Conservation (phyloP, 2,329 filamentous ascomycete species). For the Podosphaera fusca region DNA sequence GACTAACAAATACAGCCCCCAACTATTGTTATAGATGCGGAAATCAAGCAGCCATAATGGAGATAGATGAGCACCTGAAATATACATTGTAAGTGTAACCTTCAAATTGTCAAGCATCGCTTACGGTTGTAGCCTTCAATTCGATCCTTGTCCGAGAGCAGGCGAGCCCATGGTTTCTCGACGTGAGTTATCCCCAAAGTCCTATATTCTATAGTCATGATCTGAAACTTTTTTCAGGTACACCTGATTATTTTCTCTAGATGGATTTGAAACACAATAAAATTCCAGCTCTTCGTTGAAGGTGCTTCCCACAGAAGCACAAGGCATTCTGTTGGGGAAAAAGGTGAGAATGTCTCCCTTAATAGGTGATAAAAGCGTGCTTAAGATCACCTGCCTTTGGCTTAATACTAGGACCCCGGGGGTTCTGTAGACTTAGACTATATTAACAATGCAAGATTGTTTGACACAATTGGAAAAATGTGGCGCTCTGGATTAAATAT, state of each 20-base stretch:
- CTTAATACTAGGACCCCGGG: too few species aligned
- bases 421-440: too few species aligned
- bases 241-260: constrained; percentile 97
- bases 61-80: constrained; percentile 97
- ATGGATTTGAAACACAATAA: constrained; percentile 2
- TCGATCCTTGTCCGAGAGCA: constrained; percentile 90
- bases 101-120: too few species aligned
- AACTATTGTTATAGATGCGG: constrained; percentile 98
- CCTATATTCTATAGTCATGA: neutral
- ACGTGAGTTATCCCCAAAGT: constrained; percentile 27
- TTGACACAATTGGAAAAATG: too few species aligned
- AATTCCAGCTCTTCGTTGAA: too few species aligned
- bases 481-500: too few species aligned
- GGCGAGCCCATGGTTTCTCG: constrained; percentile 98
- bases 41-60: constrained; percentile 99
- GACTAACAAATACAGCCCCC: constrained; percentile 31
- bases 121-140: constrained; percentile 57
- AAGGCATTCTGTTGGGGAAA: too few species aligned
- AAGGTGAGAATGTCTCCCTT: too few species aligned
- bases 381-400: too few species aligned
- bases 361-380: too few species aligned
- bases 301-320: too few species aligned
- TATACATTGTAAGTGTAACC: constrained; percentile 73
- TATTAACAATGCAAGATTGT: too few species aligned
- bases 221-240: constrained; percentile 25